phyloP scores from a whole-genome alignment of 441 rosid species.

The Euphorbia corollata region DNA sequence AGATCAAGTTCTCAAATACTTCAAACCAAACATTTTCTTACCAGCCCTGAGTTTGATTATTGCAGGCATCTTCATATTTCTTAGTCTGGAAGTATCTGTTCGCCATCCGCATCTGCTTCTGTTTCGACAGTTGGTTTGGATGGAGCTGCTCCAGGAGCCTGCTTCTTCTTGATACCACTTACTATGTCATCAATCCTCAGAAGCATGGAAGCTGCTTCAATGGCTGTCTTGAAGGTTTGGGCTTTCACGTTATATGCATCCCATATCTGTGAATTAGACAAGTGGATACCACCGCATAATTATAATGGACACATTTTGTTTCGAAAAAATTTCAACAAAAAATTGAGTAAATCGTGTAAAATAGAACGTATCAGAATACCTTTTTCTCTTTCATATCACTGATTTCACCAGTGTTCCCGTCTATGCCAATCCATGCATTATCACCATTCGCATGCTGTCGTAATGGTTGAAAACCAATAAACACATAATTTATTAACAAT shows the following conservation, averaged over 20 bases:
- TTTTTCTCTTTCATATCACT: slow-evolving; percentile 81
- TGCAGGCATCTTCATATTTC: background rate
- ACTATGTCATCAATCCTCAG: slow-evolving; percentile 87
- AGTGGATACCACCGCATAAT: background rate
- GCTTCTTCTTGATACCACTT: slow-evolving; percentile 90
- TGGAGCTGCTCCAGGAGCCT: slow-evolving; percentile 71
- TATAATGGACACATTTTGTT: background rate
- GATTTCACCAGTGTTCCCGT: slow-evolving; percentile 80
- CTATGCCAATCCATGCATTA: slow-evolving; percentile 88
- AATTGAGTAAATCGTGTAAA: background rate
- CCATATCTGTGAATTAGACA: slow-evolving; percentile 52
- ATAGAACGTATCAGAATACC: slow-evolving; percentile 29
- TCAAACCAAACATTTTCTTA: background rate
- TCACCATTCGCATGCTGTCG: slow-evolving; percentile 85
- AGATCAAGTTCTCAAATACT: background rate
- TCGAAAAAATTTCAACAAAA: background rate
- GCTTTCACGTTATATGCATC: slow-evolving; percentile 90
- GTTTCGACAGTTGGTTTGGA: slow-evolving; percentile 76
- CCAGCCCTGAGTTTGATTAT: no score
- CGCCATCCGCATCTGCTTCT: slow-evolving; percentile 79
- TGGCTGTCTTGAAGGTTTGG: slow-evolving; percentile 87
- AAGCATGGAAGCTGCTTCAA: slow-evolving; percentile 90
- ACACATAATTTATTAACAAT: background rate
- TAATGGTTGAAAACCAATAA: background rate
- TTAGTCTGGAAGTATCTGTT: slow-evolving; percentile 78